Evolutionary conservation across 768 basidiomycete species (phyloP).

Genomic region (Lactarius quietus): DNA sequence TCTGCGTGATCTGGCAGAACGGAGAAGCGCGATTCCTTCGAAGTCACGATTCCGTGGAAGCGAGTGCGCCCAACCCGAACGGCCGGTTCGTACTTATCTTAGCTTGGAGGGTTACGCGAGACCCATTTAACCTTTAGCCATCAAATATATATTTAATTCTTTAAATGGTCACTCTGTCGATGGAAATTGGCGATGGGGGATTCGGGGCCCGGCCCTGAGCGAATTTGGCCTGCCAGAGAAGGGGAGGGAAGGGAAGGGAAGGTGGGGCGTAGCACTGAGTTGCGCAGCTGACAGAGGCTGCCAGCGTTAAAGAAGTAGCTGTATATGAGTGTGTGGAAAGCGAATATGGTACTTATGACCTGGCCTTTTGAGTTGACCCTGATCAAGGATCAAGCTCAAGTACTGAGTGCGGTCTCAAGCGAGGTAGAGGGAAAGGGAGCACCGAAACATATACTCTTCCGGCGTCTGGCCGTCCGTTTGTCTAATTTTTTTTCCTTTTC

Average conservation of each 20-base stretch:
- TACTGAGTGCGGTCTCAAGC: background rate
- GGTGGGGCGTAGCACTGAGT: background rate
- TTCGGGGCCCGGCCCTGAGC: background rate
- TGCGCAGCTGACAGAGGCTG: slow-evolving; percentile 1
- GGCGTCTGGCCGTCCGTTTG: background rate
- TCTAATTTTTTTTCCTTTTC: background rate
- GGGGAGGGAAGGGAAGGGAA: background rate
- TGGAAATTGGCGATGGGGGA: background rate
- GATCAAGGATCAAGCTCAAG: too few species aligned
- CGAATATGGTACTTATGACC: background rate
- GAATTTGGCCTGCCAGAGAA: slow-evolving; percentile 10
- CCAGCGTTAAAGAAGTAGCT: background rate
- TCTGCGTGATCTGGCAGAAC: slow-evolving; percentile 7
- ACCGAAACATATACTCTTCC: background rate
- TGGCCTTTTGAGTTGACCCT: background rate
- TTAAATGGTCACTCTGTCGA: background rate
- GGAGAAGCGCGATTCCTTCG: background rate
- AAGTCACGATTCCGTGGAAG: slow-evolving; percentile 10
- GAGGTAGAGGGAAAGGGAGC: background rate
- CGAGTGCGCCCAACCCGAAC: background rate
- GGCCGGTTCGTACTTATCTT: background rate
- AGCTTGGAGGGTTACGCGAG: slow-evolving; percentile 11
- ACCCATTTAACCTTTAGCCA: slow-evolving; percentile 22
- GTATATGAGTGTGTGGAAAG: background rate
- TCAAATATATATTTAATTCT: slow-evolving; percentile 6